Evolutionary conservation across 2,329 filamentous ascomycete genomes (phyloP).

Genomic region (Didymosphaeria variabile): DNA sequence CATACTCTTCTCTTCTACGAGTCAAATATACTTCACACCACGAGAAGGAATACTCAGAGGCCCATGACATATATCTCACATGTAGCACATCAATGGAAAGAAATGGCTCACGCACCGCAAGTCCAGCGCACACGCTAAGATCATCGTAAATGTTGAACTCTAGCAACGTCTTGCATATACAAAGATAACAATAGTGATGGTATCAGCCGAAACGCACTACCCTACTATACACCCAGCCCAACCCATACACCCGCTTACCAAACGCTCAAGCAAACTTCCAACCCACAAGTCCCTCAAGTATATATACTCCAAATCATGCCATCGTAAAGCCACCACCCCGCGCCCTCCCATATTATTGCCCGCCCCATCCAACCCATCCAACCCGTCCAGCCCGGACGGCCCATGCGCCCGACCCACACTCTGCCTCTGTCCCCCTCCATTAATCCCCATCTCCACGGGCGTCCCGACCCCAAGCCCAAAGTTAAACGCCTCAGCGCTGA

Average conservation of each 20-base stretch:
- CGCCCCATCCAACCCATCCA: slow-evolving; percentile 11
- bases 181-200: not conserved
- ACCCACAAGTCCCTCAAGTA: not conserved
- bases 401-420: slow-evolving; percentile 10
- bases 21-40: too few species aligned
- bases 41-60: too few species aligned
- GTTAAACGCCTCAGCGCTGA: slow-evolving; percentile 31
- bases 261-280: not conserved
- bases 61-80: too few species aligned
- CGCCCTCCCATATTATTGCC: slow-evolving; percentile 1
- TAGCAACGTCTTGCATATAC: not conserved
- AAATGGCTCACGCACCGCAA: too few species aligned
- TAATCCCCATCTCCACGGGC: slow-evolving; percentile 30
- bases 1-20: too few species aligned
- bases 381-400: slow-evolving; percentile 10
- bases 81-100: too few species aligned
- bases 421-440: slow-evolving; percentile 18
- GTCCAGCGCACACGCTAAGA: too few species aligned
- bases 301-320: not conserved
- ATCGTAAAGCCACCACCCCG: slow-evolving; percentile 4
- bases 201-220: not conserved
- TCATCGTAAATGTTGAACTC: not conserved
- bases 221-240: not conserved
- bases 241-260: not conserved
- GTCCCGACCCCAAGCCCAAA: slow-evolving; percentile 33